phyloP scores from a whole-genome alignment of 768 basidiomycete species.

The Trametes sanguinea region DNA sequence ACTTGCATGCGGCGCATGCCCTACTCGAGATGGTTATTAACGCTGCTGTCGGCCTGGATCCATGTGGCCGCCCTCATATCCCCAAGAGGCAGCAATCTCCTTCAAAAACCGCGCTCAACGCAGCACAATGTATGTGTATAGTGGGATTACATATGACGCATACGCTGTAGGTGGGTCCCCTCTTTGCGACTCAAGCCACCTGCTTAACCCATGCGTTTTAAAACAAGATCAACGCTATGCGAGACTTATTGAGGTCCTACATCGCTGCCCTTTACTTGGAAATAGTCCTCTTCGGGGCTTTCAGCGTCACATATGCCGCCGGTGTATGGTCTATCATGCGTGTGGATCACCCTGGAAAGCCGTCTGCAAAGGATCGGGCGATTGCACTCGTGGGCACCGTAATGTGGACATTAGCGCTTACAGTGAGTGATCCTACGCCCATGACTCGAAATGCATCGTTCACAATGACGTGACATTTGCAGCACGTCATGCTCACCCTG shows the following conservation, averaged over 20 bases:
- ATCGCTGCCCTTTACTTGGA: conserved; percentile 5
- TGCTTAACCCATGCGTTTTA: not conserved
- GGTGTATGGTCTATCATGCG: not conserved
- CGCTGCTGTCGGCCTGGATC: too few relatives aligned
- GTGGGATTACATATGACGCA: not conserved
- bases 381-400: not conserved
- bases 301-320: not conserved
- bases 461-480: not conserved
- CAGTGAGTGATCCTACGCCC: not conserved
- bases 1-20: too few relatives aligned
- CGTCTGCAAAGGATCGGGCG: not conserved
- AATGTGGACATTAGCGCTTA: not conserved
- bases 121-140: too few relatives aligned
- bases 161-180: not conserved
- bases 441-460: not conserved
- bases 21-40: too few relatives aligned
- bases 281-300: conserved; percentile 9
- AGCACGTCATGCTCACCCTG: conserved; percentile 5
- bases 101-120: too few relatives aligned
- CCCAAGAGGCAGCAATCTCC: too few relatives aligned
- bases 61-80: too few relatives aligned
- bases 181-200: not conserved
- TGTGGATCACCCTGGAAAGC: not conserved
- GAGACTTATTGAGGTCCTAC: not conserved
- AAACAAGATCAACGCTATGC: not conserved